phyloP scores from a whole-genome alignment of 768 basidiomycete genomes.

The Macrolepiota fuliginosa region DNA sequence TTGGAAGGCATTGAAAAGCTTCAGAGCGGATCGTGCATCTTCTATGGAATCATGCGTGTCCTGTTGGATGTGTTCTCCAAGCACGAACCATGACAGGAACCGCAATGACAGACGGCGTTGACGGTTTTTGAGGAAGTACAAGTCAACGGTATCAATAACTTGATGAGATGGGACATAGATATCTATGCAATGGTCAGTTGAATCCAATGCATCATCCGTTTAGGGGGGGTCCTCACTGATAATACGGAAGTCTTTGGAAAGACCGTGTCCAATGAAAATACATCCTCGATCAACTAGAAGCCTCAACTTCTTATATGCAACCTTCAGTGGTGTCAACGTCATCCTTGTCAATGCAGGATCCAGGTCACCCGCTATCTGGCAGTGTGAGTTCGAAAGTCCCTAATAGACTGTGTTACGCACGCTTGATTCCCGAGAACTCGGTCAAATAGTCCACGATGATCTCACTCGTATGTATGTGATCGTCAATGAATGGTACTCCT shows the following conservation, averaged over 20 bases:
- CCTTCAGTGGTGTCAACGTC: slow-evolving; percentile 91
- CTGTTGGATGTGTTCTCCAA: slow-evolving; percentile 88
- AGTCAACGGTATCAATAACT: slow-evolving; percentile 95
- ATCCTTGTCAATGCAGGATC: slow-evolving; percentile 81
- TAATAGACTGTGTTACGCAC: slow-evolving; percentile 40
- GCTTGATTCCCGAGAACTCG: slow-evolving; percentile 93
- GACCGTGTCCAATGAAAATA: slow-evolving; percentile 95
- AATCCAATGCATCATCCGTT: neutral
- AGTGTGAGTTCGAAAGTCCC: neutral
- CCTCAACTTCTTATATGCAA: slow-evolving; percentile 98
- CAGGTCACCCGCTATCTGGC: slow-evolving; percentile 77
- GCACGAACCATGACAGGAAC: slow-evolving; percentile 93
- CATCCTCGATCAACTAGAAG: slow-evolving; percentile 92
- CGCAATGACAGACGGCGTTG: slow-evolving; percentile 88
- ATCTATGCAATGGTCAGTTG: slow-evolving; percentile 44
- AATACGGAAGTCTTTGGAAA: slow-evolving; percentile 96
- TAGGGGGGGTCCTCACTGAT: slow-evolving; percentile 71
- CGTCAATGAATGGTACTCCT: slow-evolving; percentile 93
- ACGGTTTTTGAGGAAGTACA: slow-evolving; percentile 82
- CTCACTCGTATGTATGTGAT: slow-evolving; percentile 96
- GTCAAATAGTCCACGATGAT: slow-evolving; percentile 95
- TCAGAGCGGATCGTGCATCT: slow-evolving; percentile 84
- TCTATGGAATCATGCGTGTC: slow-evolving; percentile 99
- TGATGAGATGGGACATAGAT: slow-evolving; percentile 94
- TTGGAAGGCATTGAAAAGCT: slow-evolving; percentile 80